Evolutionary conservation across 345 rosid genomes (phyloP), one percentile per base, ranked within the genome.

Genomic region (Mangifera indica): DNA sequence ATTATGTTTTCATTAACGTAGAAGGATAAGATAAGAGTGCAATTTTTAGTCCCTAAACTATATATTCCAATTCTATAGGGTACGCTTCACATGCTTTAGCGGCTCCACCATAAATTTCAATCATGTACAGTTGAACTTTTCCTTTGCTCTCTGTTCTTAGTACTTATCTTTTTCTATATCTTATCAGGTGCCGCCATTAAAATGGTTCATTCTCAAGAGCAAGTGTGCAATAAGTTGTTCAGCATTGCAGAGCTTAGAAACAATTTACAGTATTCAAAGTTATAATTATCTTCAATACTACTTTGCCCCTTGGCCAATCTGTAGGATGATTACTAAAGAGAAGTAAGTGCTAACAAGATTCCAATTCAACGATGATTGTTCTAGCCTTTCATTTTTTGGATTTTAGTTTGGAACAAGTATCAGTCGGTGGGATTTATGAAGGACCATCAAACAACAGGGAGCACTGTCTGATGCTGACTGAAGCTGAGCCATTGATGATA

Each of bases 81-180:
- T 9, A 37, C 34, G 52, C 42, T 68, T 10, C 24, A 44, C 67
- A 44, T 56, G 52, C 21, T 56, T 55, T 5, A 22, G 52, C 14
- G 63, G 63, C 60, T 68, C 72, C 63, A 42, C 72, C 20, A 9
- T n/a, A 20, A 18, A 17, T 56, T 53, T 11, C 3, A 48, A 52
- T 51, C 29, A 26, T 18, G 57, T 29, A 34, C 22, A 20, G 1
- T 52, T n/a, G 4, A 52, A 17, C 46, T 10, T 59, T 29, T 32
- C 9, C 26, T 52, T 20, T 52, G 44, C 25, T 67, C 18, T 45
- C 60, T n/a, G 59, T 67, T 53, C 9, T 34, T 18, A 60, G 63
- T 3, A 10, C 25, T 63, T 22, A 53, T 63, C 45, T 12, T 22
- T 22, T 18, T 22, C 29, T 7, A 15, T 20, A 44, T 44, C 40